phyloP scores from a whole-genome alignment of 2,329 filamentous ascomycete species.

The Diaporthe sp. region DNA sequence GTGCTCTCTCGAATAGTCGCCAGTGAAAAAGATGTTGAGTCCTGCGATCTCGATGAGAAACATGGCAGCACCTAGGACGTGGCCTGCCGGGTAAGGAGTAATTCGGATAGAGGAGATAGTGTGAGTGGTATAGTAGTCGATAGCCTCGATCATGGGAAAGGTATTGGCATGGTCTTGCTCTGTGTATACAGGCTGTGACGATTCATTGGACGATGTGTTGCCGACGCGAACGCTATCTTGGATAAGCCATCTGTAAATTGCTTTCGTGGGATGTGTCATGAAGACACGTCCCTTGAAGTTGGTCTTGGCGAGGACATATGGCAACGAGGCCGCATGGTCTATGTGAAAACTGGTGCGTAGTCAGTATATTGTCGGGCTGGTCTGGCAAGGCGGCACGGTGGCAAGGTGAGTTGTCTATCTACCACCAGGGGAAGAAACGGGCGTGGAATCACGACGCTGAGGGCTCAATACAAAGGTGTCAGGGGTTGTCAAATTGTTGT shows the following conservation, averaged over 20 bases:
- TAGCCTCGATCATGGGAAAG: conserved; percentile 94
- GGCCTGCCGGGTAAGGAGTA: conserved; percentile 95
- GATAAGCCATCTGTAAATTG: conserved; percentile 99
- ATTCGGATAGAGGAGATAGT: conserved; percentile 97
- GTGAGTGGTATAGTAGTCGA: conserved; percentile 98
- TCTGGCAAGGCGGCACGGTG: not conserved
- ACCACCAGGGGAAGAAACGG: conserved; percentile 32
- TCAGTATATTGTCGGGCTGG: conserved; percentile 41
- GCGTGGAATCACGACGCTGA: conserved; percentile 37
- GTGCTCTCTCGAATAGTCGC: conserved; percentile 96
- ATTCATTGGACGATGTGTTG: conserved; percentile 73
- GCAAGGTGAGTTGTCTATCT: conserved; percentile 22
- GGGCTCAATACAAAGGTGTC: conserved; percentile 39
- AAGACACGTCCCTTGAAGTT: conserved; percentile 97
- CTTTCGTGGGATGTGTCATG: conserved; percentile 99
- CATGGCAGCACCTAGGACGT: conserved; percentile 99
- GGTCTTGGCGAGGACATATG: conserved; percentile 97
- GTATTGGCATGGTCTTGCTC: conserved; percentile 96
- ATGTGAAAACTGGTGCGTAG: conserved; percentile 84
- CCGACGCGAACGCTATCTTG: conserved; percentile 95
- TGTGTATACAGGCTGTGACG: conserved; percentile 86
- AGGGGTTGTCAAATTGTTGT: conserved; percentile 38
- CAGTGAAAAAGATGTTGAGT: conserved; percentile 96
- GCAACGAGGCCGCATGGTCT: conserved; percentile 98
- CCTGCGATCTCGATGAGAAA: conserved; percentile 97